A percentile compares a stretch with the other conserved stretches of the same genome.
phyloP scores from a whole-genome alignment of 768 basidiomycete species.

The Panaeolus cyanescens region DNA sequence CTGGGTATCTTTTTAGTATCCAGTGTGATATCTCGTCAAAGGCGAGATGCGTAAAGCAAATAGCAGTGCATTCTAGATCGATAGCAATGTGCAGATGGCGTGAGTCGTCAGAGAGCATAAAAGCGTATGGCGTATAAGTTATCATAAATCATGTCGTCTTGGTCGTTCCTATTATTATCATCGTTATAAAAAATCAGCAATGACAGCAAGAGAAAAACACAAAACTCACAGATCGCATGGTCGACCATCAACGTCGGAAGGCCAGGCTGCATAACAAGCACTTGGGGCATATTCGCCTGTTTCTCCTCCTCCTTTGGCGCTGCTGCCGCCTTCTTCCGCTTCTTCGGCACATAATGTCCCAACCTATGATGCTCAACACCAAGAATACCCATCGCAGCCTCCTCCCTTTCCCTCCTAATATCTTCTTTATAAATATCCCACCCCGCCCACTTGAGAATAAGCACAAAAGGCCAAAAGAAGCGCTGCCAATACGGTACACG shows the following conservation, averaged over 20 bases:
- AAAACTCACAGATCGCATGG: not conserved
- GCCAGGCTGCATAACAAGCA: not conserved
- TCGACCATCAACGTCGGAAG: not conserved
- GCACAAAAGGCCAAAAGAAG: constrained; percentile 28
- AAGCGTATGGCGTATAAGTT: too few species aligned
- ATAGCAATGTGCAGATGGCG: not conserved
- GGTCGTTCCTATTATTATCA: not conserved
- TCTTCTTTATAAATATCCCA: not conserved
- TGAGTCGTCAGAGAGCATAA: not conserved
- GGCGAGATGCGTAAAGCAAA: not conserved
- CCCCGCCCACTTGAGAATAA: constrained; percentile 6
- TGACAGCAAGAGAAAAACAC: not conserved
- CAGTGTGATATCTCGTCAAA: not conserved
- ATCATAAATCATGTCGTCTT: not conserved
- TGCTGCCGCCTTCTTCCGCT: not conserved
- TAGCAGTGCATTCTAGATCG: not conserved
- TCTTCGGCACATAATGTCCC: not conserved
- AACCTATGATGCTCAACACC: not conserved
- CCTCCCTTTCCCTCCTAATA: not conserved
- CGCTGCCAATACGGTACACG: constrained; percentile 22
- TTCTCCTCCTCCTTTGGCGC: not conserved
- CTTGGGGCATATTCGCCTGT: not conserved
- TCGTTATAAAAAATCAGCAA: not conserved
- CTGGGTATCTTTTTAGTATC: too few species aligned
- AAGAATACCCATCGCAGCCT: not conserved